Conservation (phyloP, 768 basidiomycete species). For the Termitomyces sp. region DNA sequence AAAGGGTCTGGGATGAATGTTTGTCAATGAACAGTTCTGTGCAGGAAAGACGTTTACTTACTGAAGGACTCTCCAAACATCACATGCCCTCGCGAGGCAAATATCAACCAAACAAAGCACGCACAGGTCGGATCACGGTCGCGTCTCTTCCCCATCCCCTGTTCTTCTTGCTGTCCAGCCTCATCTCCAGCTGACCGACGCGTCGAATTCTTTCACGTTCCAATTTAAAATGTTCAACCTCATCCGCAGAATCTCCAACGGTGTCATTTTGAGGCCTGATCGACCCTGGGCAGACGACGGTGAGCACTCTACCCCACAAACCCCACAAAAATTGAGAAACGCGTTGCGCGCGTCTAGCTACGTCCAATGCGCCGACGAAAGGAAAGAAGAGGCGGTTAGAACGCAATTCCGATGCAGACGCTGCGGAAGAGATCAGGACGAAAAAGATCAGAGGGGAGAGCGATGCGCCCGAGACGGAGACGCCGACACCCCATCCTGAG, state of each 20-base stretch:
- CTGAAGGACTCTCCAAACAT: neutral
- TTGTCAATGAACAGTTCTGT: neutral
- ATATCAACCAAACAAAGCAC: neutral
- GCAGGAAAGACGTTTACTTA: neutral
- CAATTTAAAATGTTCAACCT: constrained; percentile 56
- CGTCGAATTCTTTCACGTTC: neutral
- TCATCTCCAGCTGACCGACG: neutral
- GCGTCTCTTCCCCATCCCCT: neutral
- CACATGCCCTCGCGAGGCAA: neutral
- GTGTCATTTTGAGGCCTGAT: constrained; percentile 65
- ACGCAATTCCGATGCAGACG: constrained; percentile 34
- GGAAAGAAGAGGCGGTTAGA: constrained; percentile 62
- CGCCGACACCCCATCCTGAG: neutral
- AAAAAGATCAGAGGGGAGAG: constrained; percentile 45
- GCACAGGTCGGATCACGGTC: neutral
- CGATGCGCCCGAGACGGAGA: constrained; percentile 22
- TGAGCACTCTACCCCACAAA: constrained; percentile 29
- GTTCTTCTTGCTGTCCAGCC: neutral
- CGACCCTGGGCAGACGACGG: constrained; percentile 77
- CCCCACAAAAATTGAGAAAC: constrained; percentile 16
- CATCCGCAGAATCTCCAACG: constrained; percentile 65
- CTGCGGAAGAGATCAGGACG: constrained; percentile 28
- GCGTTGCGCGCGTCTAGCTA: constrained; percentile 40
- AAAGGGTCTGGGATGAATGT: neutral
- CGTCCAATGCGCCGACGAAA: constrained; percentile 68